A percentile compares a stretch with the other conserved stretches of the same genome.
Conservation (phyloP, 805 yeast genomes). For the Wickerhamomyces bisporus region DNA sequence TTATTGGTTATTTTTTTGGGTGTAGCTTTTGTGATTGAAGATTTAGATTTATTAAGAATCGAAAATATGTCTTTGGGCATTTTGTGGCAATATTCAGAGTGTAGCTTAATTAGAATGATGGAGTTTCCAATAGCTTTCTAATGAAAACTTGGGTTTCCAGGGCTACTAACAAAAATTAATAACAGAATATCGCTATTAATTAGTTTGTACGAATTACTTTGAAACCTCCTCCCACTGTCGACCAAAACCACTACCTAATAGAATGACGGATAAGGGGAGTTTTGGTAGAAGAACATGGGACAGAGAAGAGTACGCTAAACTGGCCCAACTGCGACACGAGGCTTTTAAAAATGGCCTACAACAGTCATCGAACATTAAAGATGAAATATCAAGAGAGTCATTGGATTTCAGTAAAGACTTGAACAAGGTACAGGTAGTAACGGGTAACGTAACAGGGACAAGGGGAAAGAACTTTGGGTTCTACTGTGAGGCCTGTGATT, state of each 20-base stretch:
- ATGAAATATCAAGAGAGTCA: conserved; percentile 10
- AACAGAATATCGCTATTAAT: too few species aligned
- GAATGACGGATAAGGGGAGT: conserved; percentile 7
- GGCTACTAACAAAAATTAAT: too few species aligned
- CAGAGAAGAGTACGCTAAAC: conserved; percentile 53
- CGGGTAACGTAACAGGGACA: conserved; percentile 27
- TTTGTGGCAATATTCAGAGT: neutral
- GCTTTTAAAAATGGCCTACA: neutral
- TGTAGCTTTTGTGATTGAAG: conserved; percentile 1
- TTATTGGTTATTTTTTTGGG: neutral
- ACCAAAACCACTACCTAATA: too few species aligned
- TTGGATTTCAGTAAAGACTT: conserved; percentile 24
- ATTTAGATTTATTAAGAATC: conserved; percentile 9
- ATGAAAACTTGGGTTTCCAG: too few species aligned
- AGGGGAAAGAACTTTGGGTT: conserved; percentile 73
- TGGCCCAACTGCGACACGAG: conserved; percentile 31
- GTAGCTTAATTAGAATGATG: neutral
- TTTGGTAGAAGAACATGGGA: conserved; percentile 74
- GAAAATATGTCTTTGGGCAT: conserved; percentile 14
- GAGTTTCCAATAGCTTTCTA: too few species aligned
- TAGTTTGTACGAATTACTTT: too few species aligned
- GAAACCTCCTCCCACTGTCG: too few species aligned
- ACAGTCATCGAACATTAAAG: neutral
- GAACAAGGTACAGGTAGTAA: conserved; percentile 30
- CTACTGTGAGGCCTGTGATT: conserved; percentile 72